Conservation (phyloP, 768 basidiomycete species). For the Rhodotorula toruloides region DNA sequence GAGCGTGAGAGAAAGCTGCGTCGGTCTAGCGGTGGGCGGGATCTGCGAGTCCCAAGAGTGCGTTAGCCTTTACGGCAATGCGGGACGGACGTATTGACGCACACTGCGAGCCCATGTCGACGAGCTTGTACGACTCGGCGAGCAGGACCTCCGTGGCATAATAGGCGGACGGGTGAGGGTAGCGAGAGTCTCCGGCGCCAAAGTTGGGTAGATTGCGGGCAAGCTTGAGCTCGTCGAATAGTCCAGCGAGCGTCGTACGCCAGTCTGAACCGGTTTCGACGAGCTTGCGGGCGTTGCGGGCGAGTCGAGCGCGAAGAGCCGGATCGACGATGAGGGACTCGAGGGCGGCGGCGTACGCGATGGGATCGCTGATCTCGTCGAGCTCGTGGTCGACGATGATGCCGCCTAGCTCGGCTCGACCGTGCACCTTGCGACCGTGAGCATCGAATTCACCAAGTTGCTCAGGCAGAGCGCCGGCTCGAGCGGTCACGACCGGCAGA, state of each 20-base stretch:
- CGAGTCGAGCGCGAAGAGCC: neutral
- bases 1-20: too few species aligned
- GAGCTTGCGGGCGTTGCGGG: constrained; percentile 21
- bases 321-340: constrained; percentile 17
- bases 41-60: neutral
- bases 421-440: neutral
- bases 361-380: constrained; percentile 20
- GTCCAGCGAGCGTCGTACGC: constrained; percentile 16
- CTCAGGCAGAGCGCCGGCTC: constrained; percentile 36
- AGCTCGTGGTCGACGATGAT: neutral
- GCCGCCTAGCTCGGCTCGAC: too few species aligned
- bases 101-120: constrained; percentile 18
- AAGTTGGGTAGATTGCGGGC: constrained; percentile 13
- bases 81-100: neutral
- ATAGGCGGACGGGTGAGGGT: constrained; percentile 29
- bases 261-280: constrained; percentile 33
- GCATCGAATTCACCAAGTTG: constrained; percentile 25
- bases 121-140: constrained; percentile 15
- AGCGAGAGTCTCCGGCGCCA: neutral
- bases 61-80: neutral
- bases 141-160: constrained; percentile 22
- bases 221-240: constrained; percentile 18
- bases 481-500: constrained; percentile 33
- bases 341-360: constrained; percentile 22
- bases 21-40: too few species aligned